Conservation (phyloP, 148 eudicot species). For the Rheum nobile region DNA sequence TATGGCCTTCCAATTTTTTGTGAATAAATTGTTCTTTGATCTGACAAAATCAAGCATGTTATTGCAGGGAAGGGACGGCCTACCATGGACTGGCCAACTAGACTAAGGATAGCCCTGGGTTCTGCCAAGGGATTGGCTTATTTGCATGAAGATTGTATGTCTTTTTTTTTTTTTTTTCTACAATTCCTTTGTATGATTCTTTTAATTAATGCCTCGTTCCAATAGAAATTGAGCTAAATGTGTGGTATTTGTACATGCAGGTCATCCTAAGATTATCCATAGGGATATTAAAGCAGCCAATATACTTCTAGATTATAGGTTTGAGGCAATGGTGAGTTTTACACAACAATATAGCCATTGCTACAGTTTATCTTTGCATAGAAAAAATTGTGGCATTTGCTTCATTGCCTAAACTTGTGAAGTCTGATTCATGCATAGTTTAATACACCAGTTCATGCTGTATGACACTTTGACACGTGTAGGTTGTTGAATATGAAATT, state of each 20-base stretch:
- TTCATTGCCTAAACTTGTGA: not conserved
- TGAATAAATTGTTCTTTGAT: not conserved
- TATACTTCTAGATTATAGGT: conserved; percentile 73
- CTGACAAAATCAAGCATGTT: not conserved
- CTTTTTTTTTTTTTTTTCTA: not conserved
- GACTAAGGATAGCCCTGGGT: conserved; percentile 14
- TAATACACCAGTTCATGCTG: not conserved
- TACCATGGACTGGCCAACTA: conserved; percentile 12
- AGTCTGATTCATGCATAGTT: not conserved
- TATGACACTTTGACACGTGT: not conserved
- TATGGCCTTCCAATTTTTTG: not conserved
- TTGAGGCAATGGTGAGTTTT: conserved; percentile 77
- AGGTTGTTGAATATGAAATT: not conserved
- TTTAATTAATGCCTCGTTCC: not conserved
- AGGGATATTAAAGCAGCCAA: conserved; percentile 95
- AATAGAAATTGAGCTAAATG: conserved; percentile 9
- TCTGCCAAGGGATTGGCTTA: conserved; percentile 15
- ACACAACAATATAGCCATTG: not conserved
- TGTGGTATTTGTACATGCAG: conserved; percentile 24
- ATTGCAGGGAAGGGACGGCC: conserved; percentile 11
- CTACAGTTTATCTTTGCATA: not conserved
- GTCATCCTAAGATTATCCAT: conserved; percentile 96
- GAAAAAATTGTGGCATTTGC: not conserved
- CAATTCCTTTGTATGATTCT: not conserved
- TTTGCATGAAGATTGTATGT: conserved; percentile 14